Evolutionary conservation across 768 basidiomycete genomes (phyloP).

Genomic region (Russula abietina): DNA sequence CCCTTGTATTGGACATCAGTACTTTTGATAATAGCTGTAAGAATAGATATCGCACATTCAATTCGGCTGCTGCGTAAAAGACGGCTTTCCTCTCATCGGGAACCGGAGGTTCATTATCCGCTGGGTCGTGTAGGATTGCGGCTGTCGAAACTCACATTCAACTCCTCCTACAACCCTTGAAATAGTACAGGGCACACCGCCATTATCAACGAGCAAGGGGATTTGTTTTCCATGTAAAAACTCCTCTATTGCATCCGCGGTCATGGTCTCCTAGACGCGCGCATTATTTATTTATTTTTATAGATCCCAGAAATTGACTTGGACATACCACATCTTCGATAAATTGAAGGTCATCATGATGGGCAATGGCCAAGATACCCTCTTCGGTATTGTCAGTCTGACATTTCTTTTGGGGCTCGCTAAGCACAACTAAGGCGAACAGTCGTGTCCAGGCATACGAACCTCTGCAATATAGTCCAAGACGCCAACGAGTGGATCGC

Average conservation of each 20-base stretch:
- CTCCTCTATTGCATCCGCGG: not conserved
- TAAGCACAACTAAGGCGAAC: not conserved
- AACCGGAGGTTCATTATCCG: no score
- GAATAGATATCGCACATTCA: no score
- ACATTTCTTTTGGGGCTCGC: not conserved
- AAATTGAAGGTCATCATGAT: no score
- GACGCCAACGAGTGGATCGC: slow-evolving; percentile 7
- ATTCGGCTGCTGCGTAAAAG: no score
- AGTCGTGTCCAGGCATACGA: not conserved
- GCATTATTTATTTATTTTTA: not conserved
- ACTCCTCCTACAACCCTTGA: no score
- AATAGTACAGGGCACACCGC: not conserved
- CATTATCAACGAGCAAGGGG: slow-evolving; percentile 7
- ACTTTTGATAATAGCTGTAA: not conserved
- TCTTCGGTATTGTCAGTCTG: no score
- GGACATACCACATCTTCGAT: no score
- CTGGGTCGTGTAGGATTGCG: no score
- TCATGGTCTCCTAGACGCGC: not conserved
- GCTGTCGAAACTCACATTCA: not conserved
- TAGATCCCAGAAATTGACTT: no score
- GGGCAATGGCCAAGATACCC: no score
- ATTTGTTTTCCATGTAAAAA: no score
- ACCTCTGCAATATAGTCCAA: slow-evolving; percentile 16
- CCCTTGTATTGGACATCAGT: slow-evolving; percentile 1
- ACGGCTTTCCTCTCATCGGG: no score